Percentiles rank a stretch among this genome's conserved stretches.
Evolutionary conservation across 1,284 basidiomycete genomes (phyloP).

Genomic region (Moesziomyces sp.): DNA sequence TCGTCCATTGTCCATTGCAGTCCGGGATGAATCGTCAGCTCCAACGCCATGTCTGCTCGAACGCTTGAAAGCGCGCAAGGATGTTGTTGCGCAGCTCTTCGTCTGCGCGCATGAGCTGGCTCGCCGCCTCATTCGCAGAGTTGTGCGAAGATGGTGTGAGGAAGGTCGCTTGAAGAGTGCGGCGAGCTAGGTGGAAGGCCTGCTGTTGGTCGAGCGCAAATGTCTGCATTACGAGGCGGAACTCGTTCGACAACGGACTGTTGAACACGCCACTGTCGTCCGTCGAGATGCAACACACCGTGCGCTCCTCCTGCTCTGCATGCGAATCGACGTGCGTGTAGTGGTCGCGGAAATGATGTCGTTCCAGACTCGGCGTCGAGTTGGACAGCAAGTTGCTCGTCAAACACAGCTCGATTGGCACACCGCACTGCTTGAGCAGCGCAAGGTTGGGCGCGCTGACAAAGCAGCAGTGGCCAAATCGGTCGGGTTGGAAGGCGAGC

Average conservation of each 20-base stretch:
- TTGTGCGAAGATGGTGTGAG: background rate
- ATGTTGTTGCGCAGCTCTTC: background rate
- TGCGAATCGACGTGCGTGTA: background rate
- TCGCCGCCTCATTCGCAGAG: background rate
- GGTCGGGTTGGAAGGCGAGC: constrained; percentile 39
- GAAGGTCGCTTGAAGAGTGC: constrained; percentile 15
- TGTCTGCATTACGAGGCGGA: constrained; percentile 26
- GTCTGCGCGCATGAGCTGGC: background rate
- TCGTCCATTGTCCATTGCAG: background rate
- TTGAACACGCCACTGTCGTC: constrained; percentile 52
- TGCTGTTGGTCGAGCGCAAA: constrained; percentile 20
- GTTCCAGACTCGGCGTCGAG: constrained; percentile 7
- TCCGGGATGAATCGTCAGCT: background rate
- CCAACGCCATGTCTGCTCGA: constrained; percentile 10
- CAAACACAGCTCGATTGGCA: constrained; percentile 46
- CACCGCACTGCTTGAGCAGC: background rate
- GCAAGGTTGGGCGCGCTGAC: constrained; percentile 12
- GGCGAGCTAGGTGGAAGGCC: constrained; percentile 10
- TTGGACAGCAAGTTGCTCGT: constrained; percentile 48
- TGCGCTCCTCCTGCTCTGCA: background rate
- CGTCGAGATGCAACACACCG: constrained; percentile 38
- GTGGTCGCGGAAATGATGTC: constrained; percentile 32
- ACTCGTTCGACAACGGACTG: constrained; percentile 40
- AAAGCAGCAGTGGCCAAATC: constrained; percentile 51
- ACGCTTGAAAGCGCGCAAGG: constrained; percentile 1